phyloP scores from a whole-genome alignment of 176 grass and related monocot species.

The Metroxylon sagu region DNA sequence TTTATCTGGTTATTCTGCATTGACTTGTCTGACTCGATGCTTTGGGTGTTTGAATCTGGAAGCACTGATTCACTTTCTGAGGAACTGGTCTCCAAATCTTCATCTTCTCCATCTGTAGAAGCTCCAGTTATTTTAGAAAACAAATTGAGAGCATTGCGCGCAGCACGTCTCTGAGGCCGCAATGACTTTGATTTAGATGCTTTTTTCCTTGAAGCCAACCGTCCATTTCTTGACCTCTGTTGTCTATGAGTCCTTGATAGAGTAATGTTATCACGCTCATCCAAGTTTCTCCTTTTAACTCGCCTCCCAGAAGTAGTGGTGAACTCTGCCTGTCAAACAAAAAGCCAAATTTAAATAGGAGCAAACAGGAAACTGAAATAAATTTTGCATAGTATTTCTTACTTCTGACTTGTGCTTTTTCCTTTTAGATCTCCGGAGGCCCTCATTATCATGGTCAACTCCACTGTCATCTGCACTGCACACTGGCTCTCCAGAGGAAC shows the following conservation, averaged over 20 bases:
- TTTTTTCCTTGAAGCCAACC: slow-evolving; percentile 49
- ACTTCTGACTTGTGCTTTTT: slow-evolving; percentile 67
- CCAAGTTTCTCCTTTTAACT: slow-evolving; percentile 72
- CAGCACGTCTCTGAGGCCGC: slow-evolving; percentile 78
- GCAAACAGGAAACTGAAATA: not conserved
- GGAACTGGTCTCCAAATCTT: slow-evolving; percentile 21
- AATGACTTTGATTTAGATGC: slow-evolving; percentile 55
- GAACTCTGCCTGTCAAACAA: slow-evolving; percentile 44
- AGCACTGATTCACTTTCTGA: slow-evolving; percentile 18
- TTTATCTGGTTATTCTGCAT: slow-evolving; percentile 26
- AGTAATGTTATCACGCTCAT: slow-evolving; percentile 41
- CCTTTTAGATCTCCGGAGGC: slow-evolving; percentile 63
- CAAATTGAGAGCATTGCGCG: slow-evolving; percentile 64
- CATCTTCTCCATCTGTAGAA: slow-evolving; percentile 49
- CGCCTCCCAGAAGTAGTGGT: slow-evolving; percentile 87
- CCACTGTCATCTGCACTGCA: slow-evolving; percentile 45
- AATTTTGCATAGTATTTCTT: slow-evolving; percentile 19
- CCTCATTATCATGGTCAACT: slow-evolving; percentile 29
- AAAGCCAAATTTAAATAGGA: slow-evolving; percentile 19
- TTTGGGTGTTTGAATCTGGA: slow-evolving; percentile 32
- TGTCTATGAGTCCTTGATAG: slow-evolving; percentile 46
- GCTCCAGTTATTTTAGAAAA: slow-evolving; percentile 73
- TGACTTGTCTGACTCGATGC: slow-evolving; percentile 46
- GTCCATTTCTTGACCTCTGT: slow-evolving; percentile 48
- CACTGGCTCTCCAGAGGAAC: slow-evolving; percentile 53